Evolutionary conservation across 495 filamentous ascomycete species (phyloP), one percentile per base, ranked within the genome.

Genomic region (Hypoxylon rickii): DNA sequence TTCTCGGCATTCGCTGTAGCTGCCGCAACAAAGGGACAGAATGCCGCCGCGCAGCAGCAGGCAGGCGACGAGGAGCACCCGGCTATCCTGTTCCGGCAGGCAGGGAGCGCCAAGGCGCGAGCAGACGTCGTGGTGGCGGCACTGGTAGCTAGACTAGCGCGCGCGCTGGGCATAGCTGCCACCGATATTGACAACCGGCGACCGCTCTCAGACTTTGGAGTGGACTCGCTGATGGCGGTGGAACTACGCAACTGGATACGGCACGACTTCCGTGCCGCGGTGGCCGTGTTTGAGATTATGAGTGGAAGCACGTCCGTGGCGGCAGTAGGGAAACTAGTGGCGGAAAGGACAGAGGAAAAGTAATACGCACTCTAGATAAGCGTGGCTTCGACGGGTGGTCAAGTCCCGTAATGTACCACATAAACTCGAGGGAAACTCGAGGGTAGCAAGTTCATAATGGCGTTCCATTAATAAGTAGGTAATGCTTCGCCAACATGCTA

Each of bases 201-300:
- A 51, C 67, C 70, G n/a, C 53, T 79, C 1, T 26, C 53, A 2
- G 50, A 55, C 6, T 76, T 64, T 36, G 70, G 72, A n/a, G 54
- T 77, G 16, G 74, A 79, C 44, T 70, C 64, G 29, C 70, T 76
- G 44, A 45, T 79, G 37, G 69, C 48, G 5, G 29, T 51, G n/a
- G 48, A 51, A 12, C 16, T 51, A 1, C 1, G 67, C 20, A 62
- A 55, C 22, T 76, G 67, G 63, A 52, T 77, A 10, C 63, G 29
- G 11, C 53, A 69, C 26, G 76, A 81, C 52, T 54, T 77, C 10
- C 68, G 55, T 2, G 70, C 67, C 0, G 69, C 74, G 20, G 55
- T 80, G 37, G 51, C 72, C 1, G 65, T 80, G 1, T 70, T 81
- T 51, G 77, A 80, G 16, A 66, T 83, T 6, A 64, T 79, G 41